Evolutionary conservation across 2,329 filamentous ascomycete species (phyloP), one percentile per base, ranked within the genome.

Genomic region (Capronia americana): DNA sequence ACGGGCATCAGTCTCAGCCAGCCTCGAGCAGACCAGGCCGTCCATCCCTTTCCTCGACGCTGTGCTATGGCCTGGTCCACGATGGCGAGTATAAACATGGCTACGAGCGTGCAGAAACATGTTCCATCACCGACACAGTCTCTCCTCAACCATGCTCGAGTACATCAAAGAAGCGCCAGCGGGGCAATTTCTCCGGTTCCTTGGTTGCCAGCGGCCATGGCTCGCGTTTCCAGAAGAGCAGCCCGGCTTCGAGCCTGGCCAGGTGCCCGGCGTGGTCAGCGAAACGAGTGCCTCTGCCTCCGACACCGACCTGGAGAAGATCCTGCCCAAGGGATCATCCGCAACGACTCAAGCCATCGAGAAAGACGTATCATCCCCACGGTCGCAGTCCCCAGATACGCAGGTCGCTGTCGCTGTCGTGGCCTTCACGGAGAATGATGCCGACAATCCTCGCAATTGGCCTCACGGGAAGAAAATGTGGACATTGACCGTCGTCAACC

Each of bases 391-490:
- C 50, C 20, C 23, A 7, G 34, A 56, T 38, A n/a, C 61, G 1
- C 57, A 63, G 10, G 57, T 41, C n/a, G 72, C 75, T 50, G 66
- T 53, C n/a, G 72, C 74, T 50, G 66, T 78, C 1, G 74, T 77
- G 11, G 72, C 76, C 50, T 78, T 74, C 67, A 73, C 75, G 6
- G 79, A 80, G 0, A 77, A 77, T 32, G 85, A 87, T 70, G 77
- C 84, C 62, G 77, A 78, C 26, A 79, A 80, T 60, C 79, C 79
- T 12, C 74, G 78, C n/a, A 77, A 79, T 53, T 81, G 78, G 77
- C 71, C 75, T 1, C 74, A 74, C 46, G 61, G 73, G 65, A 73
- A 75, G 73, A 62, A 79, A 77, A 65, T 65, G 8, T 81, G 79
- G 79, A 79, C 77, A 62, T 79, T 81, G 46, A 78, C 75, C 4